Base-by-base conservation (phyloP, 768 basidiomycete genomes). In the Xanthoconium purpureum region DNA sequence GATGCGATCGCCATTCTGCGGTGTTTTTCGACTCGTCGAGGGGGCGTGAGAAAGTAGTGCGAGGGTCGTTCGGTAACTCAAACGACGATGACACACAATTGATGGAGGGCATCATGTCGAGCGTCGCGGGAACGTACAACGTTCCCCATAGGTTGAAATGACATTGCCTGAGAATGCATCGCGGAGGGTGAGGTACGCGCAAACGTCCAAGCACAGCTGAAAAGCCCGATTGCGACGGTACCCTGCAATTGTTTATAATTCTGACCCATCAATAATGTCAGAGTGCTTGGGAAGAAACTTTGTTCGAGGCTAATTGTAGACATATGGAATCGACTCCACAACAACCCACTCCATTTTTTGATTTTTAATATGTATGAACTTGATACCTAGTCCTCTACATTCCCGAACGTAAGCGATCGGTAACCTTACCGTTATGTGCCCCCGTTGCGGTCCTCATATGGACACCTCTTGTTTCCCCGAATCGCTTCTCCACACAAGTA, bases 1-100 rank as follows among this genome's bases (percentile, higher is more conserved):
- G 57, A 58, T 39, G 43, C 17, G 7, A 40, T 57, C 54, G 54
- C 43, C 47, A 4, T 45, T 50, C 57, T 54, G 57, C 47, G 37
- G 57, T 11, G 24, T 56, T 29, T 38, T 30, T 24, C 56, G 33
- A 47, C 35, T 28, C 0, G 17, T 13, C 29, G n/a, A 46, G 30
- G 45, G 17, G 20, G 12, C 3, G 38, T 13, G 38, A 6, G 38
- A 9, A 2, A 43, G 20, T 10, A 20, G 43, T 4, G 43, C 13
- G 7, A n/a, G n/a, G 43, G 43, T 24, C 43, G 24, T 20, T 49
- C 36, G 47, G 47, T 13, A 49, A 13, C 24, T 49, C n/a, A 33
- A n/a, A 14, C 13, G 29, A 30, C 30, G 40, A 51, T 12, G 33
- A 35, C 33, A 35, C 2, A 24, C 24, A 24, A 24, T 24, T 24